phyloP scores from a whole-genome alignment of 1,139 yeast genomes.

The Taphrina confusa region DNA sequence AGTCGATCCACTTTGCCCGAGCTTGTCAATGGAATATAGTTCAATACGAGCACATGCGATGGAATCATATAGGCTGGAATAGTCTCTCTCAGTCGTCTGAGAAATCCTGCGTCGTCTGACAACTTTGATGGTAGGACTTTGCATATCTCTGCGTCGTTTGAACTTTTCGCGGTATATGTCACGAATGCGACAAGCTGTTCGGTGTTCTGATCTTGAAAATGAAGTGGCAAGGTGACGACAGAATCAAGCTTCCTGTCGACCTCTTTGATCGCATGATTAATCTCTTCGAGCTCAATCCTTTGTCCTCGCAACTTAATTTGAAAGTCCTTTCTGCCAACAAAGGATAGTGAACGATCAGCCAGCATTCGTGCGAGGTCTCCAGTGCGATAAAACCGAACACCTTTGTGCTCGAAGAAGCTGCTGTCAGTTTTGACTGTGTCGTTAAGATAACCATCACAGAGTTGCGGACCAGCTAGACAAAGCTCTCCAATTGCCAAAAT shows the following conservation, averaged over 20 bases:
- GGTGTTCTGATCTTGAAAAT: slow-evolving; percentile 28
- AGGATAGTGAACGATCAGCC: slow-evolving; percentile 38
- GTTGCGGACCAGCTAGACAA: slow-evolving; percentile 43
- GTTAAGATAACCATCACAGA: slow-evolving; percentile 42
- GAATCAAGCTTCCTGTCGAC: slow-evolving; percentile 30
- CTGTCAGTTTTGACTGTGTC: slow-evolving; percentile 39
- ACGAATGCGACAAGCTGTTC: slow-evolving; percentile 40
- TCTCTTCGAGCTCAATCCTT: slow-evolving; percentile 41
- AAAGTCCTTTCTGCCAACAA: slow-evolving; percentile 40
- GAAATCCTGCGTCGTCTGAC: not conserved
- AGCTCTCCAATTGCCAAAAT: slow-evolving; percentile 41
- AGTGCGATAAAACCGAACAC: slow-evolving; percentile 38
- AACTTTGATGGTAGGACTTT: slow-evolving; percentile 29
- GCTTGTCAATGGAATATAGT: slow-evolving; percentile 39
- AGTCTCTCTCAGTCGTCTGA: too few species aligned
- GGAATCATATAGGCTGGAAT: slow-evolving; percentile 43
- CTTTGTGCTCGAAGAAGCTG: slow-evolving; percentile 35
- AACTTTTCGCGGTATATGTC: not conserved
- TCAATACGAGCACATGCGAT: slow-evolving; percentile 34
- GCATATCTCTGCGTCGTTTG: not conserved
- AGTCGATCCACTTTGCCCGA: slow-evolving; percentile 40
- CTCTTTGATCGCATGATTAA: slow-evolving; percentile 34
- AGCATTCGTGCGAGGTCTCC: slow-evolving; percentile 41
- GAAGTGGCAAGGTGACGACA: slow-evolving; percentile 37
- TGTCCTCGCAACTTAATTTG: slow-evolving; percentile 42